Percentiles rank a stretch among this genome's conserved stretches.
phyloP scores from a whole-genome alignment of 306 rosid genomes.

The Trifolium pratense region DNA sequence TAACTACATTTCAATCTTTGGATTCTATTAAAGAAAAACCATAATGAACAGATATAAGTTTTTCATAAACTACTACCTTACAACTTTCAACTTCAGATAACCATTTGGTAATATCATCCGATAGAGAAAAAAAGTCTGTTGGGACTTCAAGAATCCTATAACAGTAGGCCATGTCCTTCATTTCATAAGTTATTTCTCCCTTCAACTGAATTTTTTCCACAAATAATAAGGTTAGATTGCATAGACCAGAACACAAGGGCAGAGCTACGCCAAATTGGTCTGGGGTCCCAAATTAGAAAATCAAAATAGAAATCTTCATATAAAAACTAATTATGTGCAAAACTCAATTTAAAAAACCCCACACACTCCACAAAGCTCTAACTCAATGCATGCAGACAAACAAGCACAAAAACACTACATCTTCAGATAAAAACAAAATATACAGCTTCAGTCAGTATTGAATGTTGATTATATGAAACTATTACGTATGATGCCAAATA shows the following conservation, averaged over 20 bases:
- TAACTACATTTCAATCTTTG: constrained; percentile 13
- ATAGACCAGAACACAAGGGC: constrained; percentile 20
- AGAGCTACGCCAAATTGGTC: constrained; percentile 4
- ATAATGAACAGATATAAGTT: constrained; percentile 20
- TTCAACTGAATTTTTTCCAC: constrained; percentile 55
- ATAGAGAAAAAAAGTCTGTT: constrained; percentile 66
- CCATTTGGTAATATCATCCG: constrained; percentile 82
- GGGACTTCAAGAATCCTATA: constrained; percentile 69
- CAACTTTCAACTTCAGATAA: constrained; percentile 80
- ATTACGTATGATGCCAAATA: background rate
- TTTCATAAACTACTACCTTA: constrained; percentile 58
- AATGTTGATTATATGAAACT: background rate
- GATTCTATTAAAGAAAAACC: constrained; percentile 11
- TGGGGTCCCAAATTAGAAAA: constrained; percentile 22
- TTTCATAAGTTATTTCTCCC: constrained; percentile 88
- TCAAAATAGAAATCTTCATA: constrained; percentile 4
- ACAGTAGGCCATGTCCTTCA: constrained; percentile 86
- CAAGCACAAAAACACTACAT: background rate
- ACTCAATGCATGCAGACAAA: background rate
- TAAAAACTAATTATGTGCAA: background rate
- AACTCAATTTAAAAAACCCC: background rate
- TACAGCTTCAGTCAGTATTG: constrained; percentile 3
- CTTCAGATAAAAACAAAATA: constrained; percentile 28
- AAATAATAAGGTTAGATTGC: constrained; percentile 35
- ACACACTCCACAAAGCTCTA: background rate